Evolutionary conservation across 73 alveolate genomes (phyloP), one percentile per base, ranked within the genome.

Genomic region (Paramecium caudatum): DNA sequence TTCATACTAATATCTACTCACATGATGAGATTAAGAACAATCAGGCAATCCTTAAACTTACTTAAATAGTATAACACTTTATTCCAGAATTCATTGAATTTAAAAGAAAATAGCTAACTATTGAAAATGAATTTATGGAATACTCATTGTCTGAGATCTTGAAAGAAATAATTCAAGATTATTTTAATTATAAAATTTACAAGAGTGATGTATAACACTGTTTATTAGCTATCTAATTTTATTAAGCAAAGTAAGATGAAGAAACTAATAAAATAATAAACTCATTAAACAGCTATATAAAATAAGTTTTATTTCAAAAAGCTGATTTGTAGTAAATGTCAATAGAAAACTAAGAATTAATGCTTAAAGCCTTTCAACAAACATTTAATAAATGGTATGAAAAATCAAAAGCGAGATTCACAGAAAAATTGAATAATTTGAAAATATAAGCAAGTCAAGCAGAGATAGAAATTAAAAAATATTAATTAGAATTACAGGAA

Each of bases 141-240:
- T 27, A 55, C 30, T 27, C 23, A 27, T 43, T 55, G 9, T 27
- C 23, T 27, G 13, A 37, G 7, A 43, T 55, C 1, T 7, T 55
- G 30, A 27, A 37, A 19, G 23, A 23, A 55, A 27, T 55, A 43
- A 55, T 55, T 9, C 46, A 55, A 19, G 80, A 55, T 55, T 23
- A 27, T 23, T 3, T 27, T 0, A 55, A 55, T 23, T 55, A 55
- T 55, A 21, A 55, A 55, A 55, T 55, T 0, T 55, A 23, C 30
- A 55, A 55, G 30, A 55, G 16, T 55, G 80, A 55, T 55, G 80
- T 55, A 55, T 21, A 55, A 5, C 80, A 55, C 30, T 17, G 80
- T 3, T 55, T 55, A 10, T 37, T 27, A 55, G 80, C 80, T 0
- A 9, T 55, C 13, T 27, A 55, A 55, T 55, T 27, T 21, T 55